phyloP scores from a whole-genome alignment of 495 filamentous ascomycete species.

The Halenospora varia region DNA sequence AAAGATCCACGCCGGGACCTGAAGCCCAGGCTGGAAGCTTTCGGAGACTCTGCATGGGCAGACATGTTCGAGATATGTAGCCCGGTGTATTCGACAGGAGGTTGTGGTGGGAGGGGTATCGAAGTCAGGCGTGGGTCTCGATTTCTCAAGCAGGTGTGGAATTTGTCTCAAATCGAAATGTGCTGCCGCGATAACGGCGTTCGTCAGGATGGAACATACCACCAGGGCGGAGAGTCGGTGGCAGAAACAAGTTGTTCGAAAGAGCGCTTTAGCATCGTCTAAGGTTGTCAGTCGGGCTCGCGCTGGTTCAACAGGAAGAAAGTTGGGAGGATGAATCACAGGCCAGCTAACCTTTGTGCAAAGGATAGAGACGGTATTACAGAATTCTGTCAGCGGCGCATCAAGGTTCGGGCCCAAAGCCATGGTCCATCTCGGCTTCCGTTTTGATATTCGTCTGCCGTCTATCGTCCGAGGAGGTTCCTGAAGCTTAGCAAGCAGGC shows the following conservation, averaged over 20 bases:
- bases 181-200: slow-evolving; percentile 14
- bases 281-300: background rate
- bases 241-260: background rate
- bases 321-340: background rate
- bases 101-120: too few species aligned
- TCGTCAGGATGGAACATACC: slow-evolving; percentile 13
- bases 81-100: too few species aligned
- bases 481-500: background rate
- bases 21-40: slow-evolving; percentile 22
- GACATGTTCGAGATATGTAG: slow-evolving; percentile 18
- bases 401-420: background rate
- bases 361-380: background rate
- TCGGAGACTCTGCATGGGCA: slow-evolving; percentile 20
- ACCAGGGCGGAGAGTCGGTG: background rate
- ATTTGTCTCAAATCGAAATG: background rate
- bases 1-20: slow-evolving; percentile 60
- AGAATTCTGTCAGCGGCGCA: background rate
- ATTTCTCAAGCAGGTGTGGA: background rate
- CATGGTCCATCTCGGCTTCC: background rate
- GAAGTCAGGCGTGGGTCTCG: too few species aligned
- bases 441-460: background rate
- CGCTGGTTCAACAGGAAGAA: background rate
- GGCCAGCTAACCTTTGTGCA: background rate
- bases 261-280: slow-evolving; percentile 1
- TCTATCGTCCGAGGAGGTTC: background rate